Percentiles rank a stretch among this genome's conserved stretches.
Conservation (phyloP, 805 yeast species). For the Lipomyces yamadae region DNA sequence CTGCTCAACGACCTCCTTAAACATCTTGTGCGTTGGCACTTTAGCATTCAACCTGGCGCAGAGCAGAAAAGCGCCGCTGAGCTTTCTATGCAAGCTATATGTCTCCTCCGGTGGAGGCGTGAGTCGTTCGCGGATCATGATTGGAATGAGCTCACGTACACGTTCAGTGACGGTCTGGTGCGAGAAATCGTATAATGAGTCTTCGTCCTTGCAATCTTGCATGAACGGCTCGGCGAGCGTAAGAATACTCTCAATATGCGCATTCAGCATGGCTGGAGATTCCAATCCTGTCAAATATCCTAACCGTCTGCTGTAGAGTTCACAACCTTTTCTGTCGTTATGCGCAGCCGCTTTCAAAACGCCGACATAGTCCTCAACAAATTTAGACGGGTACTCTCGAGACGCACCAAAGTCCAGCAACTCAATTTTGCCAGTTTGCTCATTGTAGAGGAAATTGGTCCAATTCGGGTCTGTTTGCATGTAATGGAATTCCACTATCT, state of each 20-base stretch:
- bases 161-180: constrained; percentile 92
- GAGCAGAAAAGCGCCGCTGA: constrained; percentile 89
- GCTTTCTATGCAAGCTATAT: constrained; percentile 91
- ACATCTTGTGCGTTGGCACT: constrained; percentile 79
- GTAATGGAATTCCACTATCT: constrained; percentile 80
- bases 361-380: constrained; percentile 69
- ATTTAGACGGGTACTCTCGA: constrained; percentile 70
- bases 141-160: constrained; percentile 81
- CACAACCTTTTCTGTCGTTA: constrained; percentile 67
- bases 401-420: constrained; percentile 96
- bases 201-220: constrained; percentile 54
- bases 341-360: constrained; percentile 75
- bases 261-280: constrained; percentile 78
- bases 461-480: constrained; percentile 99
- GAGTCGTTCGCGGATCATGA: constrained; percentile 88
- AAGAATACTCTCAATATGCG: constrained; percentile 88
- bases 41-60: constrained; percentile 84
- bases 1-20: constrained; percentile 71
- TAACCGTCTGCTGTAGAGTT: constrained; percentile 66
- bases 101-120: constrained; percentile 99
- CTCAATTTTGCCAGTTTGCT: constrained; percentile 72
- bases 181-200: constrained; percentile 66
- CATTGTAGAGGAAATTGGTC: constrained; percentile 93
- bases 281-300: constrained; percentile 94
- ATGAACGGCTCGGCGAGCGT: constrained; percentile 93